A percentile compares a stretch with the other conserved stretches of the same genome.
Evolutionary conservation across 2,329 filamentous ascomycete genomes (phyloP).

Genomic region (Ceratocystis lukuohia): DNA sequence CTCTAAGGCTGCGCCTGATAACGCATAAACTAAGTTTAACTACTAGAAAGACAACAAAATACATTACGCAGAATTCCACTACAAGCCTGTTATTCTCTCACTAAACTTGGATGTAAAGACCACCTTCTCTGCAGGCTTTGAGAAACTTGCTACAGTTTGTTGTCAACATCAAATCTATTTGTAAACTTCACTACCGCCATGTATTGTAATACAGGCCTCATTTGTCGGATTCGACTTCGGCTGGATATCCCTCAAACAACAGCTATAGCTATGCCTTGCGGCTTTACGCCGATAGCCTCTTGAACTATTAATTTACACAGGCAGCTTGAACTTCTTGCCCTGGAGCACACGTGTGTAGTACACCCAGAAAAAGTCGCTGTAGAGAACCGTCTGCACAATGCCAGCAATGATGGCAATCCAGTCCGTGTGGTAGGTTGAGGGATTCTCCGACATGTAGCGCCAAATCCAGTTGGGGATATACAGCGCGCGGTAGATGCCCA

Average conservation of each 20-base stretch:
- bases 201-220: background rate
- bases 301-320: constrained; percentile 43
- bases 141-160: background rate
- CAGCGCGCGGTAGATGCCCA: constrained; percentile 79
- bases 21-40: background rate
- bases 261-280: background rate
- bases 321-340: constrained; percentile 77
- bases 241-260: background rate
- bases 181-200: background rate
- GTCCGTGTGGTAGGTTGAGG: constrained; percentile 53
- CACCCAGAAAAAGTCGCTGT: constrained; percentile 99
- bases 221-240: background rate
- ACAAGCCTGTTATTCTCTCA: background rate
- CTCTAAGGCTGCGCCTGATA: no score
- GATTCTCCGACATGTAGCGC: constrained; percentile 60
- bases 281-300: background rate
- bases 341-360: constrained; percentile 95
- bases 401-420: constrained; percentile 81
- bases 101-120: background rate
- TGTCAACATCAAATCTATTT: background rate
- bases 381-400: constrained; percentile 83
- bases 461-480: constrained; percentile 99
- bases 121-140: background rate
- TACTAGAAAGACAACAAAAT: background rate
- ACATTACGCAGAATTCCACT: background rate